phyloP scores from a whole-genome alignment of 2,329 filamentous ascomycete genomes.

The Monilinia polystroma region DNA sequence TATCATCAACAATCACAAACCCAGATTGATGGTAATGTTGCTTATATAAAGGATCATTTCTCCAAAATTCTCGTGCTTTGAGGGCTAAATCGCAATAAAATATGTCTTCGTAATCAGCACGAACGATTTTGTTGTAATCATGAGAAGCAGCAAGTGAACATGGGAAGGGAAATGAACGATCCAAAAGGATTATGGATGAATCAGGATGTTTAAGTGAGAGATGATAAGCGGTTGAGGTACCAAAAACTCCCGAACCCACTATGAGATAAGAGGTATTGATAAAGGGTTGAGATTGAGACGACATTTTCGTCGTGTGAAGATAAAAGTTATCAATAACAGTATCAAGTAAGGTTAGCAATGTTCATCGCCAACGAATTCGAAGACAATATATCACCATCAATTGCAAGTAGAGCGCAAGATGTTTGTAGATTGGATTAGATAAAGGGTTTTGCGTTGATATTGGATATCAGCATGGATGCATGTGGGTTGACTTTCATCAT shows the following conservation, averaged over 20 bases:
- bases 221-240: conserved; percentile 51
- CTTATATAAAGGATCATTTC: conserved; percentile 48
- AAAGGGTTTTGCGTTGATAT: neutral
- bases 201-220: conserved; percentile 44
- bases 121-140: conserved; percentile 60
- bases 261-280: conserved; percentile 43
- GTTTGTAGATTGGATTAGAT: too few species aligned
- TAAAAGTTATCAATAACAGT: neutral
- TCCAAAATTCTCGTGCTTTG: conserved; percentile 51
- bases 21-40: conserved; percentile 51
- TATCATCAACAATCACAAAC: conserved; percentile 48
- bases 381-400: neutral
- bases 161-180: conserved; percentile 43
- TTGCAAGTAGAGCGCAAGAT: neutral
- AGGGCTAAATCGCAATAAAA: conserved; percentile 52
- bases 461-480: neutral
- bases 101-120: conserved; percentile 55
- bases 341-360: neutral
- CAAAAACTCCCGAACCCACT: conserved; percentile 53
- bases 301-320: neutral
- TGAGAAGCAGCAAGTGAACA: conserved; percentile 52
- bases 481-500: neutral
- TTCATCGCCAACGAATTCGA: neutral
- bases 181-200: conserved; percentile 46
- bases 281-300: conserved; percentile 6